Base-by-base conservation (phyloP, 2,329 filamentous ascomycete species). In the Fusarium liriodendri region DNA sequence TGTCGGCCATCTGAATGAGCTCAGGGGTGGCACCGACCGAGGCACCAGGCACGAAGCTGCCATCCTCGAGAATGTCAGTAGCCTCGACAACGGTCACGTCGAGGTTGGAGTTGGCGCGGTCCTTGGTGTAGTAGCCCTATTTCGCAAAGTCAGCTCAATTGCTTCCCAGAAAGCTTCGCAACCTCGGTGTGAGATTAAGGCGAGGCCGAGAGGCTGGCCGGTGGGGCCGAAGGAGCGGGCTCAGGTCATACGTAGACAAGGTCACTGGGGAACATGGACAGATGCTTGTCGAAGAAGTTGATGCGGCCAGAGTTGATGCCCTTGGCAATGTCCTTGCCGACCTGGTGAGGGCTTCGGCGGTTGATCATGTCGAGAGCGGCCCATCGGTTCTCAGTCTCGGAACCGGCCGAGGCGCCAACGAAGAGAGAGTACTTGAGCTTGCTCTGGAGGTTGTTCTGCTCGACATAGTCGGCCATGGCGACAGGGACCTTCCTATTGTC, bases 311-410 rank as follows among this genome's bases (percentile, higher is more conserved):
- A 91, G 83, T 97, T 97, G 85, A 97, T 97, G 11, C 95, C 95
- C 86, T 94, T 96, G 70, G 95, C 90, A 75, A 97, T 97, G 68
- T 93, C 89, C 86, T 97, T 97, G 80, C 95, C 95, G 70, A 97
- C 95, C 82, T 97, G 95, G 84, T 97, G 95, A 65, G 95, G 95
- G 76, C 90, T 90, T 66, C 95, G 90, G 66, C 94, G 89, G 85
- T 96, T 92, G 78, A 97, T 97, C 95, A 97, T 97, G 84, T 97
- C 92, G 73, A 96, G 86, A 6, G 86, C 84, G n/a, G 95, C 95
- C 95, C 95, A 97, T 83, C 95, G 89, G 83, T 97, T 97, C 86
- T 97, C 95, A 0, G 95, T 97, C 85, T 97, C 95, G 20, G 94
- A 93, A 40, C 95, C 95, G 18, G 94, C 95, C 6, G 93, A 96